Evolutionary conservation across 2,329 filamentous ascomycete species (phyloP), one percentile per base, ranked within the genome.

Genomic region (Tolypocladium ophioglossoides): DNA sequence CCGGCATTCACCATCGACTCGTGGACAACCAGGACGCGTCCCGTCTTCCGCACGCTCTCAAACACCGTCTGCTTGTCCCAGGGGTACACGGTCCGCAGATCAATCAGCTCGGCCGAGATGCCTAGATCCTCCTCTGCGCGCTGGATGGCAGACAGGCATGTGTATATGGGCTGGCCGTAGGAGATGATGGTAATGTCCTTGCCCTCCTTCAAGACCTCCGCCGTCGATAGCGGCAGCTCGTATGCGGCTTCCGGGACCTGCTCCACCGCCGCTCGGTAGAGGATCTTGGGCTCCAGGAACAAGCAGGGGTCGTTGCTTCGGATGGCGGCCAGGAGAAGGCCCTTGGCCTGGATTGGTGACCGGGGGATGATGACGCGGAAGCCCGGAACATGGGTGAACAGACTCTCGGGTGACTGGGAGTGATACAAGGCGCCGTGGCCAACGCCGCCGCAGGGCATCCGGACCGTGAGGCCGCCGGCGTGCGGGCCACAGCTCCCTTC

Each of bases 251-350:
- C 81, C 0, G 91, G 91, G 1, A 96, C 91, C 68, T 96, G 89
- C 70, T 96, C 91, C 32, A 95, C 89, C 0, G 91, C 89, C 0
- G 91, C 91, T 22, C 91, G 85, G 69, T 96, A 96, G 14, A 96
- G 75, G 49, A 94, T 88, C 73, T 96, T 96, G 47, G 91, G 91
- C 68, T 96, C 91, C 85, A 96, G 85, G 70, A 96, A 95, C 52
- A 96, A 76, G 58, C 92, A 89, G 0, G 91, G 91, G 68, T 96
- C 91, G 57, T 90, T 89, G 78, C 83, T 73, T 74, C 82, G 83
- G 52, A 95, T 90, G 0, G 86, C 80, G 3, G 87, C 79, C 3
- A 95, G 76, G 51, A 96, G 74, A 3, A 96, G 76, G 2, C 91
- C 91, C 70, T 96, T 96, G 6, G 91, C 91, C 70, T 96, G 91